Evolutionary conservation across 2,329 filamentous ascomycete species (phyloP), one percentile per base, ranked within the genome.

Genomic region (Monilinia vaccinii-corymbosi): DNA sequence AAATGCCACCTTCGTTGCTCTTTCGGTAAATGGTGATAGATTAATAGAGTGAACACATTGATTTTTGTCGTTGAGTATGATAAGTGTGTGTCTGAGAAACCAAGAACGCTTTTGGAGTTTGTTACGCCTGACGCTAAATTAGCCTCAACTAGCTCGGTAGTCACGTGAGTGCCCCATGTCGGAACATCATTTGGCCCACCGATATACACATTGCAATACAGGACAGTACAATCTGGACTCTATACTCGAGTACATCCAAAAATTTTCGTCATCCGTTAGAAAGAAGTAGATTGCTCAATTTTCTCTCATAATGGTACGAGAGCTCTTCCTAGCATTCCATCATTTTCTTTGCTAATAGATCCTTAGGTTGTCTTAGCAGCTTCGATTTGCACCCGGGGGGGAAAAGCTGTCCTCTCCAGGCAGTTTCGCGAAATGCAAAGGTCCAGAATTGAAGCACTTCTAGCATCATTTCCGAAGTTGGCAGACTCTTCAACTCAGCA

Each of bases 381-480:
- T 72, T 97, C 94, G 72, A 97, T 99, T 80, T 97, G 93, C 78
- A 99, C 95, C 75, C 87, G 94, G 69, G 94, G 94, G 75, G 94
- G 94, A 75, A 99, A 99, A 81, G 90, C 93, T 76, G 92, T 99
- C 72, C 87, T 99, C 75, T 97, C 94, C 66, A 88, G 95, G 72
- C 91, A 97, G 78, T 99, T 99, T 76, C 87, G 93, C 69, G 93
- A 97, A 78, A 97, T 99, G 84, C 89, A 93, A 75, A 85, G 94
- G 74, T 97, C 95, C 53, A 86, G 95, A 73, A 92, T 99, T 72
- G 95, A 99, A 80, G 94, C 89, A 60, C 85, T 99, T 60, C 87
- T 99, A 60, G 94, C 95, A 66, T 96, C 93, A 11, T 97, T 99
- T 73, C 95, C 94, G 60, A 99, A 99, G 78, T 88, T 97, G 61